Evolutionary conservation across 2,329 filamentous ascomycete genomes (phyloP), one percentile per base, ranked within the genome.

Genomic region (Plenodomus tracheiphilus): DNA sequence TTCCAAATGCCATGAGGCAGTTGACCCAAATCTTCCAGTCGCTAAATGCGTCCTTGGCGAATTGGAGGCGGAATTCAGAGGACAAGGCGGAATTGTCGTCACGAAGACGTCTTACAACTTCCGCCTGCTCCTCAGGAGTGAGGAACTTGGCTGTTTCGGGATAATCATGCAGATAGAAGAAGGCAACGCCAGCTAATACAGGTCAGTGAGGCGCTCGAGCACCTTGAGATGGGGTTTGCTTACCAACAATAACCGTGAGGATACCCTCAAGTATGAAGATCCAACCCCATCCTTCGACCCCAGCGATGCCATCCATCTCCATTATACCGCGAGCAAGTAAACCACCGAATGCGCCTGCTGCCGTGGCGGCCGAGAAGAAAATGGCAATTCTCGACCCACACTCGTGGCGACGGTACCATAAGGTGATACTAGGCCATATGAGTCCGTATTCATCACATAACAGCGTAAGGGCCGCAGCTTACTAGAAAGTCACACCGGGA

Each of bases 381-480:
- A 83, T 69, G 9, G 79, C 77, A 41, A 82, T 75, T 10, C 81
- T 70, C 35, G 75, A 80, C 34, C 80, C 79, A 52, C 77, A 69
- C 56, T 83, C 81, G 37, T 80, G 75, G 25, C 77, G 72, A 44
- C 77, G 79, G 53, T 84, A 84, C 79, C 81, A 84, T 70, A 81
- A 81, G 2, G 80, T 81, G n/a, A 83, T 73, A 47, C 81, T 77
- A 59, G 78, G 18, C 20, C 40, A 38, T 9, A 70, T 70, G 4
- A 43, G 25, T 11, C 10, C 5, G 5, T 11, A 13, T 5, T 35
- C 4, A 3, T 6, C 4, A 8, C 13, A 36, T 6, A 17, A 6
- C 8, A 30, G 30, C 2, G 16, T 11, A 11, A 16, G 2, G 2
- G 16, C 34, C 65, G 65, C n/a, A n/a, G n/a, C 61, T 61, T 9